Evolutionary conservation across 2,329 filamentous ascomycete genomes (phyloP).

Genomic region (Hypoxylon sp.): DNA sequence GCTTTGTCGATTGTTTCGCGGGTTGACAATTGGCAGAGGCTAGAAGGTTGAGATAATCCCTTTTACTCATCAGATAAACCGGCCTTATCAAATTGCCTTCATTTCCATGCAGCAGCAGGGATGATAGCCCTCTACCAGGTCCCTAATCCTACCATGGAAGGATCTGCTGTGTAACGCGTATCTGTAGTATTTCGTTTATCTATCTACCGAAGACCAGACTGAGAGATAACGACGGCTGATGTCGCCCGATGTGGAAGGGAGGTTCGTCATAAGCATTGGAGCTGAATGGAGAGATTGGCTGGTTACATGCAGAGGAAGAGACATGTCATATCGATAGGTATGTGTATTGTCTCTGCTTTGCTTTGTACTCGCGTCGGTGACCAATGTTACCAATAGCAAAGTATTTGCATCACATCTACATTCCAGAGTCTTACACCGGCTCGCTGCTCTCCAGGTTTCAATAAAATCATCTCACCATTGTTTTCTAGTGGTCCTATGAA

Average conservation of each 20-base stretch:
- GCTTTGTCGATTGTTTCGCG: no score
- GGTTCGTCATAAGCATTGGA: constrained; percentile 8
- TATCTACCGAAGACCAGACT: constrained; percentile 3
- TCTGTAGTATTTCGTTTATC: constrained; percentile 1
- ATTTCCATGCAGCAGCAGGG: constrained; percentile 11
- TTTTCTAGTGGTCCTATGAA: background rate
- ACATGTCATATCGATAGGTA: background rate
- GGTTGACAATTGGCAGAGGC: no score
- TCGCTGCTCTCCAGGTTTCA: no score
- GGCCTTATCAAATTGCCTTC: constrained; percentile 9
- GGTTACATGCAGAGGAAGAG: constrained; percentile 11
- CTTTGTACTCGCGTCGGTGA: no score
- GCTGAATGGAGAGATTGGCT: constrained; percentile 9
- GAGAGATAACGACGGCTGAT: constrained; percentile 21
- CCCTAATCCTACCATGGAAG: constrained; percentile 11
- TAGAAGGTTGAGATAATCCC: constrained; percentile 4
- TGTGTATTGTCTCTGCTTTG: constrained; percentile 10
- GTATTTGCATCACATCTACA: background rate
- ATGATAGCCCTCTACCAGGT: background rate
- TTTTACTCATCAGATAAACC: no score
- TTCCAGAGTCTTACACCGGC: background rate
- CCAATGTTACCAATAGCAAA: no score
- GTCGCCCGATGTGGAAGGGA: constrained; percentile 14
- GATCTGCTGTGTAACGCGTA: constrained; percentile 21
- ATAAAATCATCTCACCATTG: no score